phyloP scores from a whole-genome alignment of 1,284 basidiomycete species.

The Sanghuangporus sanghuang region DNA sequence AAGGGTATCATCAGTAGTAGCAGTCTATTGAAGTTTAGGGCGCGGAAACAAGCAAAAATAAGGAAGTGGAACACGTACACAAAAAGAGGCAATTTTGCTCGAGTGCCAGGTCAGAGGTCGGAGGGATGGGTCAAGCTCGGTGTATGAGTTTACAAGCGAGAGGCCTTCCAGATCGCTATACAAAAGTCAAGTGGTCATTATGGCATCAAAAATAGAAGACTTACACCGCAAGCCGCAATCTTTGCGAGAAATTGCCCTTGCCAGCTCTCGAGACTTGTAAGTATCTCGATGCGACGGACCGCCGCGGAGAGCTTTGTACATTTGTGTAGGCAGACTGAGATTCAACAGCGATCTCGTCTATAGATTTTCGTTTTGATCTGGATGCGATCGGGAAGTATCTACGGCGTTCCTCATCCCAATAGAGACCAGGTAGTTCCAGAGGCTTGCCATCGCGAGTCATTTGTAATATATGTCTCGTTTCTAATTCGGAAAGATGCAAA shows the following conservation, averaged over 20 bases:
- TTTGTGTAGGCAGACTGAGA: background rate
- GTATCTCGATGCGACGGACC: background rate
- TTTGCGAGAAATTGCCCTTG: background rate
- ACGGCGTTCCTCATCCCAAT: constrained; percentile 13
- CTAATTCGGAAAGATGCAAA: background rate
- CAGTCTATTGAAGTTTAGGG: background rate
- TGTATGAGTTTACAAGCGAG: background rate
- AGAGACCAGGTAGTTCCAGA: constrained; percentile 10
- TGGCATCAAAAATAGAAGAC: background rate
- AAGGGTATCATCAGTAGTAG: background rate
- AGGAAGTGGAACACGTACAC: background rate
- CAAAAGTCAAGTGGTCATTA: background rate
- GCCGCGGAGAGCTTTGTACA: background rate
- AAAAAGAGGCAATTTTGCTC: constrained; percentile 3
- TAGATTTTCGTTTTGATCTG: constrained; percentile 1
- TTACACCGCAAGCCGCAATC: constrained; percentile 3
- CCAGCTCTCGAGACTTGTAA: background rate
- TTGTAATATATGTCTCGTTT: background rate
- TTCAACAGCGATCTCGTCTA: background rate
- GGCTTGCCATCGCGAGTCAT: constrained; percentile 16
- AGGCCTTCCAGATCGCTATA: constrained; percentile 8
- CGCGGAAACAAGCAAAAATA: background rate
- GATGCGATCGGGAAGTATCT: constrained; percentile 16
- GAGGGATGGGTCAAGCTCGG: constrained; percentile 5
- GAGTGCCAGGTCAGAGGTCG: background rate